Conservation (phyloP, 768 basidiomycete species). For the Porpolomopsis calyptriformis region DNA sequence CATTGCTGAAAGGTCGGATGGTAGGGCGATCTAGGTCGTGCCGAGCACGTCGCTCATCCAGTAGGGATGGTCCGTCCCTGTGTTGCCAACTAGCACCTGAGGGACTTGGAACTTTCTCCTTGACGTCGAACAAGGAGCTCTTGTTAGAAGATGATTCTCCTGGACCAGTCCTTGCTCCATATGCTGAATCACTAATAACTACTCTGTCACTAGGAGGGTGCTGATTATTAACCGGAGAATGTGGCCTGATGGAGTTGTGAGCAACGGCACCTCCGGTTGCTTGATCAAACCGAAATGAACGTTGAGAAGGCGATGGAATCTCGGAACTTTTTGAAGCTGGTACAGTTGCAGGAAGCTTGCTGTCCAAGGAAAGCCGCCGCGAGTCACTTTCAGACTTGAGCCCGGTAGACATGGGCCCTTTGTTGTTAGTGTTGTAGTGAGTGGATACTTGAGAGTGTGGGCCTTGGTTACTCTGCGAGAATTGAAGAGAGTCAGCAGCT, state of each 20-base stretch:
- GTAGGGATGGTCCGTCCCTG: constrained; percentile 14
- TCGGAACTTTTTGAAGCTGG: constrained; percentile 10
- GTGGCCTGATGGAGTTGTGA: not conserved
- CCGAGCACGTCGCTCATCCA: constrained; percentile 21
- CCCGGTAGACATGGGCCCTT: constrained; percentile 11
- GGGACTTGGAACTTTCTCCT: constrained; percentile 18
- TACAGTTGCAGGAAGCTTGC: constrained; percentile 3
- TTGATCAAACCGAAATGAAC: not conserved
- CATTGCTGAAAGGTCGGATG: constrained; percentile 7
- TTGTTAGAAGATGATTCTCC: constrained; percentile 18
- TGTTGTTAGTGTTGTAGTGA: constrained; percentile 12
- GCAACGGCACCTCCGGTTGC: not conserved
- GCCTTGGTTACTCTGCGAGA: constrained; percentile 18
- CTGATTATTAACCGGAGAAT: not conserved
- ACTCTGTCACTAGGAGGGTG: constrained; percentile 13
- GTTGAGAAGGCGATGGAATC: constrained; percentile 7
- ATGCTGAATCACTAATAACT: constrained; percentile 21
- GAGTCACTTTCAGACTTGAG: constrained; percentile 10
- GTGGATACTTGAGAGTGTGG: constrained; percentile 16
- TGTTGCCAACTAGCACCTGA: constrained; percentile 20
- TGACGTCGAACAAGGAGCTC: constrained; percentile 15
- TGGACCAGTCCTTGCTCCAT: constrained; percentile 8
- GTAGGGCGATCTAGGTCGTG: constrained; percentile 18
- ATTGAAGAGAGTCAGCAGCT: constrained; percentile 12
- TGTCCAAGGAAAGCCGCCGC: constrained; percentile 8